Evolutionary conservation across 1,139 yeast genomes (phyloP).

Genomic region (Blastobotrys serpentis): DNA sequence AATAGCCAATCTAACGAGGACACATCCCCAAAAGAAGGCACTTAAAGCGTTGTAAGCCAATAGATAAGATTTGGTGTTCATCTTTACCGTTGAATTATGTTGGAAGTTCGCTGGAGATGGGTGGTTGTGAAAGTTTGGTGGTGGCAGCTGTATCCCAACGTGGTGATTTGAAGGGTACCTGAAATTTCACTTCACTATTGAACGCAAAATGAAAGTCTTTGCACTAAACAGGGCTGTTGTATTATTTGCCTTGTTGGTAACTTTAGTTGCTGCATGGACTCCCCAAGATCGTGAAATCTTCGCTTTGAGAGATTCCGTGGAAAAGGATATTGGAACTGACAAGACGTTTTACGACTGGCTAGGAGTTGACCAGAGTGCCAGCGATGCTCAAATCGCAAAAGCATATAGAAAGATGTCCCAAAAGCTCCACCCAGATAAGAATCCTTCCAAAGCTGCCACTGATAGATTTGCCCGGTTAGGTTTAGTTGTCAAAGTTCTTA

Average conservation of each 20-base stretch:
- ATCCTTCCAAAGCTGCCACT: constrained; percentile 43
- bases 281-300: constrained; percentile 80
- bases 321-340: constrained; percentile 60
- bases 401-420: constrained; percentile 59
- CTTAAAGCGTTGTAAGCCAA: constrained; percentile 64
- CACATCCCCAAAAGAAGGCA: constrained; percentile 64
- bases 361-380: constrained; percentile 41
- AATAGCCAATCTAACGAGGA: constrained; percentile 43
- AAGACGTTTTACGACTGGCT: constrained; percentile 61
- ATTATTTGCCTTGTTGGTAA: not conserved
- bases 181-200: not conserved
- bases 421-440: constrained; percentile 55
- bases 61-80: constrained; percentile 34
- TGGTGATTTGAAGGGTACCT: no score
- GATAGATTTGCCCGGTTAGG: constrained; percentile 73
- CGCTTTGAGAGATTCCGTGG: constrained; percentile 64
- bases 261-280: constrained; percentile 40
- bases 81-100: no score
- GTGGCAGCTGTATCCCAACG: no score
- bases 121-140: no score
- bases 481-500: constrained; percentile 67
- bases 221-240: not conserved
- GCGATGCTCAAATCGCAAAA: constrained; percentile 61
- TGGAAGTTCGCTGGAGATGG: no score
- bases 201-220: not conserved